phyloP scores from a whole-genome alignment of 2,329 filamentous ascomycete genomes.

The Colletotrichum falcatum region DNA sequence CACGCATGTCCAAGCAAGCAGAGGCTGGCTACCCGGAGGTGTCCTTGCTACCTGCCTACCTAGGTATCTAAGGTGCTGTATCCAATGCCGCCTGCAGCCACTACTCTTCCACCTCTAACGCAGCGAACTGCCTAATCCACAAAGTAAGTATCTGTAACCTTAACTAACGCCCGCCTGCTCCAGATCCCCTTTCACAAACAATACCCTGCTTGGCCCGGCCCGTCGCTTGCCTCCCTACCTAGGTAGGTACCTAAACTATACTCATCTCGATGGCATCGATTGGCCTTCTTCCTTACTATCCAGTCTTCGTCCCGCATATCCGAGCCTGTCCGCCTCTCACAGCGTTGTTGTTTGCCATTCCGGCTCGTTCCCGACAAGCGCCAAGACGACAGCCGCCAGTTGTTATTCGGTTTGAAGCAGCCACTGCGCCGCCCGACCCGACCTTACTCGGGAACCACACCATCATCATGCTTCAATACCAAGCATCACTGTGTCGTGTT shows the following conservation, averaged over 20 bases:
- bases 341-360: background rate
- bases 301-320: constrained; percentile 2
- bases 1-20: background rate
- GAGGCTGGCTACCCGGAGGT: background rate
- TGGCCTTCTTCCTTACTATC: constrained; percentile 2
- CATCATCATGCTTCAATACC: constrained; percentile 9
- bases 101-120: background rate
- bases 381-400: constrained; percentile 19
- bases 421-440: background rate
- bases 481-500: background rate
- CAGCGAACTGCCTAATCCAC: background rate
- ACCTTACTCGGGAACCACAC: constrained; percentile 27
- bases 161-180: background rate
- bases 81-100: background rate
- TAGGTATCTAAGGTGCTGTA: background rate
- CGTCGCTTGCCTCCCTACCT: background rate
- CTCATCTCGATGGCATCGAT: constrained; percentile 4
- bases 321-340: constrained; percentile 4
- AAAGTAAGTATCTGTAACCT: constrained; percentile 1
- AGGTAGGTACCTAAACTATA: no score
- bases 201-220: background rate
- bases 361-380: constrained; percentile 17
- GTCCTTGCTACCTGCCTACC: background rate
- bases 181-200: background rate
- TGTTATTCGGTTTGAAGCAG: constrained; percentile 12